These are phyloP conservation scores for Colletotrichum karsti DNA, from an alignment of 2,329 filamentous ascomycete genomes.

Conservation along the genomic window DNA sequence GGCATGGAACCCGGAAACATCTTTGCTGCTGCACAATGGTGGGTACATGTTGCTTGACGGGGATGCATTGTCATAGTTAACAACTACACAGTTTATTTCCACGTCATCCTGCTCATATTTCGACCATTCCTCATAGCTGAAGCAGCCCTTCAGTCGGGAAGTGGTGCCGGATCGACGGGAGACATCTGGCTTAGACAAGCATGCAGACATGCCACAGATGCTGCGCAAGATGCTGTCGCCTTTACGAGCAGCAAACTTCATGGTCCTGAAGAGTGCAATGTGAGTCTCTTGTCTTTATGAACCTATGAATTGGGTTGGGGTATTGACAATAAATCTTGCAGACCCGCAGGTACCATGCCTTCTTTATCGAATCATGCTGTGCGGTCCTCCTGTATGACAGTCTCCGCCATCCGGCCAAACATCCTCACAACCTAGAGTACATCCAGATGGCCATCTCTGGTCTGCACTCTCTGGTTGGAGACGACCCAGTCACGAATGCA, in stretches of 20 bases:
- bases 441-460: constrained; percentile 21
- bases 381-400: constrained; percentile 39
- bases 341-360: constrained; percentile 33
- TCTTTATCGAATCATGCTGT: constrained; percentile 39
- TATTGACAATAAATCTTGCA: neutral
- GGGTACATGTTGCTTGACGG: neutral
- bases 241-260: constrained; percentile 27
- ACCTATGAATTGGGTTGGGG: neutral
- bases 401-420: constrained; percentile 36
- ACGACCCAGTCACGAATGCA: constrained; percentile 38
- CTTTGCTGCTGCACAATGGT: constrained; percentile 14
- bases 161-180: constrained; percentile 26
- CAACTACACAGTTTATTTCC: neutral
- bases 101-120: constrained; percentile 11
- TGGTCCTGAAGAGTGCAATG: constrained; percentile 10
- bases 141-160: constrained; percentile 17
- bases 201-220: constrained; percentile 37
- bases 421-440: constrained; percentile 31
- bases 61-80: neutral
- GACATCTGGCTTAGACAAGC: constrained; percentile 40
- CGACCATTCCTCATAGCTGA: constrained; percentile 23
- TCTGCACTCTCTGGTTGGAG: constrained; percentile 28
- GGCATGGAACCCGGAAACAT: constrained; percentile 17
- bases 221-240: constrained; percentile 38
- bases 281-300: neutral